Base-by-base conservation (phyloP, 495 filamentous ascomycete species). In the Aspergillus mulundensis region DNA sequence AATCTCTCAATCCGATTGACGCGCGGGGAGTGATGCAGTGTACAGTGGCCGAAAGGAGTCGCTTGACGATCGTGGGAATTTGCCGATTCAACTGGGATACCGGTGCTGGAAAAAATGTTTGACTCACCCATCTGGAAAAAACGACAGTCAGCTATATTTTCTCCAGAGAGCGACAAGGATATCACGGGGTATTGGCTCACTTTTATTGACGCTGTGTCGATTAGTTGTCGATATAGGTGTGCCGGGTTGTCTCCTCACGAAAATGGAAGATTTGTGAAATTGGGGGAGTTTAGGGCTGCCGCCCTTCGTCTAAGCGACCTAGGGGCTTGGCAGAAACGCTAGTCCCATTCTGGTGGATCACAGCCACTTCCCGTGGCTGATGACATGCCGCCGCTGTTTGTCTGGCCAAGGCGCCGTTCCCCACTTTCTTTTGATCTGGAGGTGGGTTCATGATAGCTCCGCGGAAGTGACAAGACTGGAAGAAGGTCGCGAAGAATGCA, bases 161-260 rank as follows among this genome's bases (percentile, higher is more conserved):
- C 51, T 11, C 14, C 47, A 30, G 34, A 45, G 53, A 56, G 48
- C 45, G 51, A 19, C 48, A 34, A 40, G 16, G 20, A 12, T 34
- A 7, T 8, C 50, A 28, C 40, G 43, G 43, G 49, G 23, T 49
- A 28, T 4, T 43, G 58, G 54, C 79, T 74, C 61, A 82, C 79
- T 81, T 70, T 82, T 73, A 72, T 76, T 74, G 77, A 76, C 73
- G 77, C 73, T 76, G 73, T 75, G 70, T 76, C 80, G 71, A 71
- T 75, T 71, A 68, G 74, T 71, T 77, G 72, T 70, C 73, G 65
- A 67, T 65, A 66, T 50, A 64, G 64, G 65, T 69, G 58, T 61
- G 62, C 65, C 64, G 65, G 62, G 63, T 76, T 68, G 61, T 67
- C 69, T 67, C 63, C 65, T 68, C 63, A 66, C 67, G 61, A 70